Conservation (phyloP, 495 filamentous ascomycete species). For the Evernia prunastri region DNA sequence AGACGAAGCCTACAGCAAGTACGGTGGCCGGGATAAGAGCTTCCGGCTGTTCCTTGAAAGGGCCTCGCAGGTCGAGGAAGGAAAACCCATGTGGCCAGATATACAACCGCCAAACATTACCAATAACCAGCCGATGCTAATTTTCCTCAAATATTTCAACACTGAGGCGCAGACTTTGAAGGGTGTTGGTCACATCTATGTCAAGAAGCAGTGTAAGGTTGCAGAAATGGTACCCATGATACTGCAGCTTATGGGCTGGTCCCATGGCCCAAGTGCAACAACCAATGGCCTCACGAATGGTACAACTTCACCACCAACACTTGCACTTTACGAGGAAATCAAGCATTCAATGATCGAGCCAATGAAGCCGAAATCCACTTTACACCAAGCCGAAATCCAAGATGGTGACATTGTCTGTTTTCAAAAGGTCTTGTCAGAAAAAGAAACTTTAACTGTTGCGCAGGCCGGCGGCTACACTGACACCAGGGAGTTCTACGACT, state of each 20-base stretch:
- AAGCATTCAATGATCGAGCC: slow-evolving; percentile 94
- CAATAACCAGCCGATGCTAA: slow-evolving; percentile 55
- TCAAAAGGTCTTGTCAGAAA: slow-evolving; percentile 60
- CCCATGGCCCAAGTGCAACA: slow-evolving; percentile 39
- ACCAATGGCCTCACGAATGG: slow-evolving; percentile 24
- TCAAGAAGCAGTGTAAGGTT: slow-evolving; percentile 79
- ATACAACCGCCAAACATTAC: slow-evolving; percentile 39
- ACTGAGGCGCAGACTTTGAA: slow-evolving; percentile 62
- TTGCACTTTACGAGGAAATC: slow-evolving; percentile 87
- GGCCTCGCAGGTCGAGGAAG: slow-evolving; percentile 58
- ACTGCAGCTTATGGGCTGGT: slow-evolving; percentile 80
- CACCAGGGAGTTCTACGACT: slow-evolving; percentile 83
- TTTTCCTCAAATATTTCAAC: slow-evolving; percentile 94
- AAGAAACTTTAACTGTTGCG: slow-evolving; percentile 42
- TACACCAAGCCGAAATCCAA: slow-evolving; percentile 88
- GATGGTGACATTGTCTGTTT: slow-evolving; percentile 97
- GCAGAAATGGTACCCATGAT: slow-evolving; percentile 78
- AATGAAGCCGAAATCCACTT: slow-evolving; percentile 82
- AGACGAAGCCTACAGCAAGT: slow-evolving; percentile 68
- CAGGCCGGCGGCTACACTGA: slow-evolving; percentile 49
- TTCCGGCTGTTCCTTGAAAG: slow-evolving; percentile 84
- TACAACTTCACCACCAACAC: slow-evolving; percentile 17
- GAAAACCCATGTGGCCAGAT: slow-evolving; percentile 62
- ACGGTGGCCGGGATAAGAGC: slow-evolving; percentile 60
- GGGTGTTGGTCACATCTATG: slow-evolving; percentile 76